phyloP scores from a whole-genome alignment of 2,329 filamentous ascomycete species.

The Neodidymelliopsis sp. region DNA sequence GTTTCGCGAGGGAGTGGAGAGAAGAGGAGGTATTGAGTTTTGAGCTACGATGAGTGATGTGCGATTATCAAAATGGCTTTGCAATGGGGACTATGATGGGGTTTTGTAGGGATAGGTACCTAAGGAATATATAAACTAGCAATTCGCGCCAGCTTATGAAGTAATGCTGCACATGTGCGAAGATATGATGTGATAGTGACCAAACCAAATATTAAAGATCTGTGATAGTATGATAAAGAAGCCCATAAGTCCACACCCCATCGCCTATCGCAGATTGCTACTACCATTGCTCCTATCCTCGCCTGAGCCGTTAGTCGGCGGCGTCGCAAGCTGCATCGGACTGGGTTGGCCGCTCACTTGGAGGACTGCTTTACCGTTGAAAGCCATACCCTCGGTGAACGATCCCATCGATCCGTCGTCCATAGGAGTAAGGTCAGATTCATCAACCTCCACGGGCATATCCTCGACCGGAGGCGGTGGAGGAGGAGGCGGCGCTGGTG shows the following conservation, averaged over 20 bases:
- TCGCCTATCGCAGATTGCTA: conserved; percentile 5
- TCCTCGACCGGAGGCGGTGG: conserved; percentile 51
- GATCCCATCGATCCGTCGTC: conserved; percentile 30
- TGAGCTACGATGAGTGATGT: conserved; percentile 14
- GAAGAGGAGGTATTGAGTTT: conserved; percentile 26
- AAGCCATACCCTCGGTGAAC: conserved; percentile 3
- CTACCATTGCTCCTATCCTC: conserved; percentile 11
- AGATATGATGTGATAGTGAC: neutral
- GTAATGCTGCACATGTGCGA: too few relatives aligned
- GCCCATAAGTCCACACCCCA: neutral
- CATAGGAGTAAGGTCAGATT: conserved; percentile 31
- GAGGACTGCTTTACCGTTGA: conserved; percentile 13
- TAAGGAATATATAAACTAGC: too few relatives aligned
- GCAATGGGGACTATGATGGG: too few relatives aligned
- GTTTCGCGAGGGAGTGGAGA: conserved; percentile 27
- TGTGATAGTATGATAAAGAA: conserved; percentile 13
- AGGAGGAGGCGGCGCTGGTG: conserved; percentile 53
- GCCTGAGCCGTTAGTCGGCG: conserved; percentile 45
- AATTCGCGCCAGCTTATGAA: too few relatives aligned
- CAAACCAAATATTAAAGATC: conserved; percentile 11
- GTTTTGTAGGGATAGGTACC: too few relatives aligned
- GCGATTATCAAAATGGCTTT: too few relatives aligned
- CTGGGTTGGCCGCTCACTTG: conserved; percentile 31
- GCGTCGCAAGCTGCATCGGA: conserved; percentile 56
- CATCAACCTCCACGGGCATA: conserved; percentile 36